phyloP scores from a whole-genome alignment of 805 yeast genomes.

The Jamesozyma hellenica region DNA sequence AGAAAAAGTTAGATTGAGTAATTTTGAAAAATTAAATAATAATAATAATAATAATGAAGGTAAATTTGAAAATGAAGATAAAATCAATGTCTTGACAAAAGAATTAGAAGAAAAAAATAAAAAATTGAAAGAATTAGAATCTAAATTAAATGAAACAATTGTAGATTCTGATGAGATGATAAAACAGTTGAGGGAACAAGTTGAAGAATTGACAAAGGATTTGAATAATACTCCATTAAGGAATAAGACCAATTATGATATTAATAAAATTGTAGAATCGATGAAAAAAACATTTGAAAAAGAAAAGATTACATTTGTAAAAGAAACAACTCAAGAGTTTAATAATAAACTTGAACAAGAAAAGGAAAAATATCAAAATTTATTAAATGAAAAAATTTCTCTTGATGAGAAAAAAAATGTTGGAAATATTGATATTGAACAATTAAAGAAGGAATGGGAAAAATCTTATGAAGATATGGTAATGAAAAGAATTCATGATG shows the following conservation, averaged over 20 bases:
- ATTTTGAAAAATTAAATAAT: neutral
- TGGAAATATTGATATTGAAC: slow-evolving; percentile 9
- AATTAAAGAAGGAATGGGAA: slow-evolving; percentile 29
- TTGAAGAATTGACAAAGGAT: slow-evolving; percentile 15
- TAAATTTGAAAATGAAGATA: neutral
- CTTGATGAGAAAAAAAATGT: slow-evolving; percentile 3
- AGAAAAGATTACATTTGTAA: slow-evolving; percentile 18
- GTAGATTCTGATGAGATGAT: slow-evolving; percentile 5
- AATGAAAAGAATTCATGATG: slow-evolving; percentile 29
- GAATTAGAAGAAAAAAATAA: slow-evolving; percentile 14
- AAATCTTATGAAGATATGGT: slow-evolving; percentile 23
- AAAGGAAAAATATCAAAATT: slow-evolving; percentile 9
- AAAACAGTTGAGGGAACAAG: slow-evolving; percentile 6
- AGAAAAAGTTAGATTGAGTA: slow-evolving; percentile 1
- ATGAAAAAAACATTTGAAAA: slow-evolving; percentile 23
- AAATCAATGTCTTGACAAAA: slow-evolving; percentile 4
- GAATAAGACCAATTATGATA: slow-evolving; percentile 11
- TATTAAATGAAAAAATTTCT: neutral
- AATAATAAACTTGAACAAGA: slow-evolving; percentile 14
- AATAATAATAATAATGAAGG: neutral
- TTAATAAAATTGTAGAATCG: slow-evolving; percentile 17
- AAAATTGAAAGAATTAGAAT: slow-evolving; percentile 14
- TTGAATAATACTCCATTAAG: slow-evolving; percentile 15
- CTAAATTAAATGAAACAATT: slow-evolving; percentile 7
- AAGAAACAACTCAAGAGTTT: slow-evolving; percentile 16